These are phyloP conservation scores for Strigomonas oncopelti DNA, from an alignment of 208 protist species.

Conservation along the genomic window DNA sequence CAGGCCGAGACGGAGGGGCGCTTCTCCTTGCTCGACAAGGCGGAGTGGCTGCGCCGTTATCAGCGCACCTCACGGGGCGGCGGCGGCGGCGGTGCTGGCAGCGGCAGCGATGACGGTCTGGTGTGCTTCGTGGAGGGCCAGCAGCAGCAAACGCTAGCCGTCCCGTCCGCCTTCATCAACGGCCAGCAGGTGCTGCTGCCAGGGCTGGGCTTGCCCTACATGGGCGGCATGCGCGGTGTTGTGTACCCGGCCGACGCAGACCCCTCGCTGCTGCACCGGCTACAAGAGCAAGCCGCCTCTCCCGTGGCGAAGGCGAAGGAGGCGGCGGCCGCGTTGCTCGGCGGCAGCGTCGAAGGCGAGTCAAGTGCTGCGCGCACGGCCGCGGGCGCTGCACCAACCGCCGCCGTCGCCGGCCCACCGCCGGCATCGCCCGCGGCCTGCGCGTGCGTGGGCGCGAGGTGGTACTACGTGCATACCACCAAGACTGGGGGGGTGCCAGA, in stretches of 20 bases:
- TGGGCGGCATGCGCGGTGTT: conserved; percentile 23
- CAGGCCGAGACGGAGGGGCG: conserved; percentile 27
- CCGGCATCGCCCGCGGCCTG: background rate
- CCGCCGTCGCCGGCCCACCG: background rate
- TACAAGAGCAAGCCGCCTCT: too few species aligned
- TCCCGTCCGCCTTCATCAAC: conserved; percentile 21
- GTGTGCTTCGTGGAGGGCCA: background rate
- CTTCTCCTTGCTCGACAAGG: conserved; percentile 71
- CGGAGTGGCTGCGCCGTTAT: conserved; percentile 46
- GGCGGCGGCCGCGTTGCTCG: too few species aligned
- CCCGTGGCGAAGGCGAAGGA: too few species aligned
- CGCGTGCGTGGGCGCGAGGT: conserved; percentile 18
- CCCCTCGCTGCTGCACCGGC: background rate
- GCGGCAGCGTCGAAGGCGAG: too few species aligned
- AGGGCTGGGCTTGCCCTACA: conserved; percentile 37
- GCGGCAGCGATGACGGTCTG: conserved; percentile 3
- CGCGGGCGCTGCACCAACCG: too few species aligned
- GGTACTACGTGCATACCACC: conserved; percentile 45
- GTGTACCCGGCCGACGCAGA: conserved; percentile 28
- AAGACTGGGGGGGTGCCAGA: conserved; percentile 13
- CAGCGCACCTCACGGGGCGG: conserved; percentile 3
- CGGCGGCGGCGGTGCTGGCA: background rate
- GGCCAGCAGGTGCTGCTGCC: conserved; percentile 32
- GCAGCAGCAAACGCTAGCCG: background rate
- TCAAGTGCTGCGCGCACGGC: too few species aligned